A percentile compares a stretch with the other conserved stretches of the same genome.
Evolutionary conservation across 352 stramenopile genomes (phyloP).

Genomic region (Phytophthora pluvialis): DNA sequence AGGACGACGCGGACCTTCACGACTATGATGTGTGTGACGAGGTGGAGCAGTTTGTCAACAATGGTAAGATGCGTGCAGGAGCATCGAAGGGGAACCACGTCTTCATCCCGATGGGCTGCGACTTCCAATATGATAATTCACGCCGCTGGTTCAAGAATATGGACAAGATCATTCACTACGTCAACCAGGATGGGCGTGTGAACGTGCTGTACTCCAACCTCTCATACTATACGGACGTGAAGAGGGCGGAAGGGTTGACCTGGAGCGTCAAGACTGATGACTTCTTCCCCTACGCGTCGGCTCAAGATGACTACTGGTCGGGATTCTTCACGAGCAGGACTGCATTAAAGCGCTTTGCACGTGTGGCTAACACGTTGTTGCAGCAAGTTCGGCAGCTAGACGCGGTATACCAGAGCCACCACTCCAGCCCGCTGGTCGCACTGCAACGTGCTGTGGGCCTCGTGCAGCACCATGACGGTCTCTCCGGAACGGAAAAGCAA

Average conservation of each 20-base stretch:
- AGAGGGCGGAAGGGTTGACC: constrained; percentile 80
- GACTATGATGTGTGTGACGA: constrained; percentile 89
- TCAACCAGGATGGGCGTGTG: constrained; percentile 91
- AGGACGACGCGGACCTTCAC: constrained; percentile 87
- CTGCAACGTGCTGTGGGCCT: constrained; percentile 92
- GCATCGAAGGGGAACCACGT: constrained; percentile 84
- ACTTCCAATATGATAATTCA: constrained; percentile 95
- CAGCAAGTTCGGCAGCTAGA: constrained; percentile 93
- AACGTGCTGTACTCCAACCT: constrained; percentile 98
- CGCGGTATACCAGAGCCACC: constrained; percentile 71
- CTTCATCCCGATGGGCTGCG: constrained; percentile 93
- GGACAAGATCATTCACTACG: constrained; percentile 96
- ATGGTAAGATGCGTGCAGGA: constrained; percentile 67
- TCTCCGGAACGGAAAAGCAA: constrained; percentile 96
- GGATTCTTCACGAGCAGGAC: constrained; percentile 97
- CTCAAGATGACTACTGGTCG: constrained; percentile 94
- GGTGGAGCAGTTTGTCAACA: constrained; percentile 90
- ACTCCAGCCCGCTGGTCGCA: constrained; percentile 52
- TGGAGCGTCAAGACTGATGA: constrained; percentile 95
- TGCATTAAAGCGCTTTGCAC: constrained; percentile 92
- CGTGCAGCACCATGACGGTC: constrained; percentile 96
- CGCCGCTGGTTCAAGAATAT: constrained; percentile 94
- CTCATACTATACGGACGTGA: constrained; percentile 95
- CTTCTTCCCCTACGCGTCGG: constrained; percentile 97
- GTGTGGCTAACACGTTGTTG: constrained; percentile 89